Evolutionary conservation across 2,329 filamentous ascomycete species (phyloP), one percentile per base, ranked within the genome.

Genomic region (Sporothrix variecibatus): DNA sequence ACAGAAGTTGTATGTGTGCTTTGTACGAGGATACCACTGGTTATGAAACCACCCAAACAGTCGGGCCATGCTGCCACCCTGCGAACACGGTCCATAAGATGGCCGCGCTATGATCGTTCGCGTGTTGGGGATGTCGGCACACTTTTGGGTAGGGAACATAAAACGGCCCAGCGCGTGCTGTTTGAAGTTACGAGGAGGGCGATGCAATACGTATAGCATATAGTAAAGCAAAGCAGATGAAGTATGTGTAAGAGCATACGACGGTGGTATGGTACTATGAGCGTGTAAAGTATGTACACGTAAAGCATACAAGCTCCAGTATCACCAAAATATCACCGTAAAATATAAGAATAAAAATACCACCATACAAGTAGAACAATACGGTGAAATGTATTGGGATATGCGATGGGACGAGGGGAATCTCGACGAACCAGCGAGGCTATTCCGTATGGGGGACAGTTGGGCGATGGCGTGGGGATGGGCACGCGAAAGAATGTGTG

Each of bases 161-260:
- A 67, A 67, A 51, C 65, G 65, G 65, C 20, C 65, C 65, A 68
- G 43, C 43, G 71, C 6, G 43, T 68, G 31, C 15, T 40, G 56
- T 65, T 67, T 72, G 71, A 67, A 31, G 64, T 65, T 60, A 69
- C 34, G 64, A 68, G 38, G 65, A 49, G 43, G 65, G 64, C 51
- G 53, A 71, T 71, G 53, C 69, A 71, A 71, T 71, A 60, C 69
- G 69, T 71, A 71, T 71, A 58, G 51, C 46, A 71, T 58, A 71
- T 56, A 69, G 46, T 46, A 69, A 69, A 69, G 65, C 67, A 53
- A 53, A 31, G n/a, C 12, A 12, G 67, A 69, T 23, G 28, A 17
- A 69, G 17, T 34, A 34, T 34, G 34, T 34, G 34, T 34, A 69
- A 68, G 43, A 68, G 40, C 38, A 65, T 46, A 12, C 31, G 17